Evolutionary conservation across 2,329 filamentous ascomycete genomes (phyloP).

Genomic region (Colletotrichum higginsianum): DNA sequence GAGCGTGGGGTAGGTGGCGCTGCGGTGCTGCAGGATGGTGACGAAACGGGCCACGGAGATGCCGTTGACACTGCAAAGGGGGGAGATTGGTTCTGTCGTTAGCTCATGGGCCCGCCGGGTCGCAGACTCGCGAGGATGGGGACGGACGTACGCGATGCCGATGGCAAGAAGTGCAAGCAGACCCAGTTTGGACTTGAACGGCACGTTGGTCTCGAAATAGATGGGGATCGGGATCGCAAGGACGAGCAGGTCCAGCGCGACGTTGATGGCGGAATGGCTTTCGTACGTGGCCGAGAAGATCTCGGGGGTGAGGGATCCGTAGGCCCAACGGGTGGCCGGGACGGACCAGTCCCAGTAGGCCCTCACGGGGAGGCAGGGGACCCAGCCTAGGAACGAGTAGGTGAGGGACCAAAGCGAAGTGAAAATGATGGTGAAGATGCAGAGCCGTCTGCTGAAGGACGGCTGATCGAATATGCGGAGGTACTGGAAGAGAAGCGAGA

Average conservation of each 20-base stretch:
- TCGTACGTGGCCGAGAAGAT: constrained; percentile 51
- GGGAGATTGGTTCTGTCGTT: neutral
- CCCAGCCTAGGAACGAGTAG: constrained; percentile 48
- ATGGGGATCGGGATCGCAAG: constrained; percentile 52
- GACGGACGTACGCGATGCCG: constrained; percentile 48
- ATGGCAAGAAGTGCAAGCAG: constrained; percentile 50
- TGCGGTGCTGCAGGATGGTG: constrained; percentile 49
- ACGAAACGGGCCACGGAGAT: constrained; percentile 52
- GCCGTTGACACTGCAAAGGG: constrained; percentile 39
- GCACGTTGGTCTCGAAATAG: constrained; percentile 47
- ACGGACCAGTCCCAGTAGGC: constrained; percentile 44
- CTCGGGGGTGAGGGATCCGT: constrained; percentile 47
- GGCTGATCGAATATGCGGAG: constrained; percentile 52
- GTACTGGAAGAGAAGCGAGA: constrained; percentile 55
- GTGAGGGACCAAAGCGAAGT: constrained; percentile 47
- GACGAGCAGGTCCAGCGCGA: constrained; percentile 52
- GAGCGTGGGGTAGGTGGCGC: constrained; percentile 50
- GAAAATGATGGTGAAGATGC: constrained; percentile 29
- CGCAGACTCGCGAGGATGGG: no score
- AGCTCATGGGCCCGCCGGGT: neutral
- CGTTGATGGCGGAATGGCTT: constrained; percentile 52
- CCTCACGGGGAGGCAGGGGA: constrained; percentile 48
- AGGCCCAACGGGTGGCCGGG: constrained; percentile 49
- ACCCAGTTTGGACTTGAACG: constrained; percentile 46
- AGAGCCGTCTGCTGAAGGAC: constrained; percentile 46